phyloP scores from a whole-genome alignment of 768 basidiomycete species.

The Serendipita indica region DNA sequence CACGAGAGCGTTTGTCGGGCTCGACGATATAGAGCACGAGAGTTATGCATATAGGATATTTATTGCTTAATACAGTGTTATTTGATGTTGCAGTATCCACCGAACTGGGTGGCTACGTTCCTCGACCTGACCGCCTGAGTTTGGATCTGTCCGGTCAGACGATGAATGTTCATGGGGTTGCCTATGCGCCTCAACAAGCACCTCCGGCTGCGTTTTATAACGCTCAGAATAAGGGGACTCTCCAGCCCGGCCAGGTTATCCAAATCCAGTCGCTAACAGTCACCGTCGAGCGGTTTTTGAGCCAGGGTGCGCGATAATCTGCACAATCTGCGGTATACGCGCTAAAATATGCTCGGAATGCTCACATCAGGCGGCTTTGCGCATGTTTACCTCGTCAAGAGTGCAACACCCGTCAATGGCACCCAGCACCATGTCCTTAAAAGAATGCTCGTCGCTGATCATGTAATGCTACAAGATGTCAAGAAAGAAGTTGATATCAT shows the following conservation, averaged over 20 bases:
- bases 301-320: slow-evolving; percentile 48
- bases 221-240: slow-evolving; percentile 23
- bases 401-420: slow-evolving; percentile 71
- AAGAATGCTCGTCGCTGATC: slow-evolving; percentile 83
- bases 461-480: slow-evolving; percentile 80
- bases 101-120: too few relatives aligned
- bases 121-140: too few relatives aligned
- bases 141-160: too few relatives aligned
- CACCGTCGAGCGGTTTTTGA: slow-evolving; percentile 86
- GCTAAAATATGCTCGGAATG: neutral
- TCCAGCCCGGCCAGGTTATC: slow-evolving; percentile 63
- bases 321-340: neutral
- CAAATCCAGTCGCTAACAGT: slow-evolving; percentile 80
- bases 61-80: too few relatives aligned
- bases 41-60: slow-evolving; percentile 4
- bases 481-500: slow-evolving; percentile 98
- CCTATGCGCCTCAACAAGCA: slow-evolving; percentile 5
- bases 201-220: slow-evolving; percentile 5
- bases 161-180: slow-evolving; percentile 6
- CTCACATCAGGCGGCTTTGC: slow-evolving; percentile 74
- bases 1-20: too few relatives aligned
- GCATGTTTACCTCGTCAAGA: slow-evolving; percentile 90
- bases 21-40: too few relatives aligned
- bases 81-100: too few relatives aligned
- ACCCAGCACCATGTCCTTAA: slow-evolving; percentile 95